These are phyloP conservation scores for Acanthamoeba culbertsoni DNA, from an alignment of 208 protist species.

Conservation along the genomic window DNA sequence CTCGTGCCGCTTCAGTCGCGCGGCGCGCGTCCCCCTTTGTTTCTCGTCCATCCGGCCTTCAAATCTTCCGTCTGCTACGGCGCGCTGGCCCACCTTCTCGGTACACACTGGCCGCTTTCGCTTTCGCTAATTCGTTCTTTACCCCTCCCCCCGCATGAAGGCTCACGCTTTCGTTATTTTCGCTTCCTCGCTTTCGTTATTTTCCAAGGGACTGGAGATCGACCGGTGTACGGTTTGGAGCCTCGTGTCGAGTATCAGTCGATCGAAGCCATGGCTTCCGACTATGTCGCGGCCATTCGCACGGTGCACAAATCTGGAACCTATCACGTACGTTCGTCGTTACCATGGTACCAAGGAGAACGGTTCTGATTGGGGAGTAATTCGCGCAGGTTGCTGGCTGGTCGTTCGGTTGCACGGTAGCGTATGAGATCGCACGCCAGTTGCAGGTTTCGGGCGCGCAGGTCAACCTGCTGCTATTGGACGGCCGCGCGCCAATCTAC, in stretches of 20 bases:
- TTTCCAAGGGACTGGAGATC: neutral
- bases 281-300: conserved; percentile 11
- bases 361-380: neutral
- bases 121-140: too few species aligned
- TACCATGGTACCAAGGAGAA: too few species aligned
- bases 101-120: too few species aligned
- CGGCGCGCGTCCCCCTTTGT: neutral
- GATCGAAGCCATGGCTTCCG: conserved; percentile 39
- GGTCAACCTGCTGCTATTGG: conserved; percentile 21
- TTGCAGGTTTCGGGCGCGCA: neutral
- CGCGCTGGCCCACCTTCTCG: conserved; percentile 1
- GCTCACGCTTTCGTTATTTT: too few species aligned
- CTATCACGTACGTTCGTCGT: conserved; percentile 3
- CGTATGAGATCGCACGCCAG: conserved; percentile 8
- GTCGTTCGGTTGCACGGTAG: conserved; percentile 44
- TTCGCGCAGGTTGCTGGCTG: neutral
- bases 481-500: conserved; percentile 43
- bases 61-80: conserved; percentile 31
- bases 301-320: neutral
- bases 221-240: neutral
- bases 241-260: neutral
- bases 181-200: too few species aligned
- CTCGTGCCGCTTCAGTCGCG: neutral
- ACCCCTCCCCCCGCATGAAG: too few species aligned
- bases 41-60: conserved; percentile 39